Evolutionary conservation across 140 eudicot genomes (phyloP), one percentile per base, ranked within the genome.

Genomic region (Oenanthe javanica): DNA sequence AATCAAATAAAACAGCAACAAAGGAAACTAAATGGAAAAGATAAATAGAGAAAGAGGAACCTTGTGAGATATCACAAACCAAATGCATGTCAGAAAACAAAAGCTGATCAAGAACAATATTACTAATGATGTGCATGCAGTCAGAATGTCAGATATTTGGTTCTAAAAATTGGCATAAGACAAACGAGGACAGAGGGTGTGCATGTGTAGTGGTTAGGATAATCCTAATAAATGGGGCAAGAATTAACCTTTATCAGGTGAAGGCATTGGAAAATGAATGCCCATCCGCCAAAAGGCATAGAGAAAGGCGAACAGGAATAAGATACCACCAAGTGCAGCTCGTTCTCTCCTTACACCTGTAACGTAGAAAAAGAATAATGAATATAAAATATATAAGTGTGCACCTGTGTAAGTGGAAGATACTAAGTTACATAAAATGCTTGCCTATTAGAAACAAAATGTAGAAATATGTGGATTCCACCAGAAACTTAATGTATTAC

Each of bases 211-310:
- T 12, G 59, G 48, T 42, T 49, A 64, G 82, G 43, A 71, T n/a
- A 43, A 66, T 79, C 72, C 77, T 61, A 31, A 36, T 12, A 12
- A 67, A 10, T 27, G 10, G 73, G 73, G 9, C 15, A 67, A 67
- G 21, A 67, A 31, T 55, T 10, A 48, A 95, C 99, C 99, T 92
- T 91, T 90, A 85, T 95, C 97, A 18, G 97, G 98, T 79, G 98
- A 94, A 84, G 99, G 99, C 99, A 95, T 95, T 10, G 99, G 99
- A 72, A 95, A 95, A 83, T 95, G 99, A 79, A 95, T 91, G 76
- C 99, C 99, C 88, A 95, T 69, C 69, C 96, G 99, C 99, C 99
- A 95, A 85, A 95, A 95, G 73, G 87, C 99, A 84, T 95, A 95
- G 21, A 95, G 91, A 83, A 92, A 95, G n/a, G 88, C 96, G 31